Conservation (phyloP, 2,329 filamentous ascomycete species). For the Penicillium polonicum region DNA sequence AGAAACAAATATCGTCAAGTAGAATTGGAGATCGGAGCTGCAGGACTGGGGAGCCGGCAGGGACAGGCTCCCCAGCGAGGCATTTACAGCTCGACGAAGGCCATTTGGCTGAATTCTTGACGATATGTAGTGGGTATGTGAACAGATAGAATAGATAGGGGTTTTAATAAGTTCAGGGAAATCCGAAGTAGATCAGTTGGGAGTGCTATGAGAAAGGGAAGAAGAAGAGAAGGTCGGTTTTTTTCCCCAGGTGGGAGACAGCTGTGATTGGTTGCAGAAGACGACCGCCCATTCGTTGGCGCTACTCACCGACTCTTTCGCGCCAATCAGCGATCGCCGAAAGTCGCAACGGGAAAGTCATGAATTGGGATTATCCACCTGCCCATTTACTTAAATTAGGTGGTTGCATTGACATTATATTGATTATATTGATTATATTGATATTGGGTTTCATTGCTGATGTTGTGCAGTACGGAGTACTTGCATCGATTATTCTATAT, state of each 20-base stretch:
- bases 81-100: conserved; percentile 89
- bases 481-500: not conserved
- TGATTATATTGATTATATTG: not conserved
- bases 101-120: conserved; percentile 69
- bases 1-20: conserved; percentile 56
- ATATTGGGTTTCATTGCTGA: not conserved
- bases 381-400: not conserved
- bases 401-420: not conserved
- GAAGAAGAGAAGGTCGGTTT: conserved; percentile 28
- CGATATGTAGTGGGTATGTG: conserved; percentile 54
- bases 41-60: conserved; percentile 71
- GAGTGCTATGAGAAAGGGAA: conserved; percentile 22
- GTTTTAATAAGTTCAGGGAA: conserved; percentile 15
- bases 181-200: conserved; percentile 7
- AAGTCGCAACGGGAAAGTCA: conserved; percentile 2
- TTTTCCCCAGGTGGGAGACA: conserved; percentile 27
- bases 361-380: conserved; percentile 1
- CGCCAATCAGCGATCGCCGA: conserved; percentile 4
- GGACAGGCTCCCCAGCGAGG: conserved; percentile 70
- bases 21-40: conserved; percentile 71
- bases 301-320: conserved; percentile 36
- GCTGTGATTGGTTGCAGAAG: conserved; percentile 26
- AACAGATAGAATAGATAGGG: conserved; percentile 1
- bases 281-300: conserved; percentile 28
- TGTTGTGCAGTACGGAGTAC: not conserved